Evolutionary conservation across 345 rosid genomes (phyloP).

Genomic region (Orychophragmus violaceus): DNA sequence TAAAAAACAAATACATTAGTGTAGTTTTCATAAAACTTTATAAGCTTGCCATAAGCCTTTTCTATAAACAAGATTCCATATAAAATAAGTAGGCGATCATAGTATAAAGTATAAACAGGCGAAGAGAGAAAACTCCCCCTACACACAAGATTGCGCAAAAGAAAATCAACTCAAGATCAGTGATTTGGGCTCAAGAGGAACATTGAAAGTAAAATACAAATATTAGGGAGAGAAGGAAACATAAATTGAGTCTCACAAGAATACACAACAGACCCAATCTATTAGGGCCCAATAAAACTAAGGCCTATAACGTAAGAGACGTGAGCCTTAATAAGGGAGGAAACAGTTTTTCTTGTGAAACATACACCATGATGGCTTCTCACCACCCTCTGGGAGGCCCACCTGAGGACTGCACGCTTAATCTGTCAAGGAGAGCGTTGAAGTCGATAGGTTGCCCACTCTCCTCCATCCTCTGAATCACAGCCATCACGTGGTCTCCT

Average conservation of each 20-base stretch:
- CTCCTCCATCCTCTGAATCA: slow-evolving; percentile 95
- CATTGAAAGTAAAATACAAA: background rate
- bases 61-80: background rate
- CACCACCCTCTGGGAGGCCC: slow-evolving; percentile 76
- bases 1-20: background rate
- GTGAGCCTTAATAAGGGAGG: background rate
- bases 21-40: background rate
- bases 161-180: background rate
- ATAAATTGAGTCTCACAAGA: background rate
- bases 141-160: background rate
- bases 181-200: background rate
- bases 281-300: slow-evolving; percentile 27
- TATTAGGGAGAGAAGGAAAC: background rate
- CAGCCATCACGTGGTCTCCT: slow-evolving; percentile 60
- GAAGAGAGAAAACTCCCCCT: background rate
- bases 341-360: background rate
- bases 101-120: too few species aligned
- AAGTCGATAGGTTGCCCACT: slow-evolving; percentile 86
- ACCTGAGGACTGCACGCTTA: slow-evolving; percentile 61
- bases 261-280: slow-evolving; percentile 23
- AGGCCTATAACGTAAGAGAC: slow-evolving; percentile 15
- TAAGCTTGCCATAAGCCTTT: background rate
- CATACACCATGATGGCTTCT: slow-evolving; percentile 13
- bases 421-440: slow-evolving; percentile 72
- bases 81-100: background rate